A percentile compares a stretch with the other conserved stretches of the same genome.
Conservation (phyloP, 495 filamentous ascomycete genomes). For the Aspergillus incahuasiensis region DNA sequence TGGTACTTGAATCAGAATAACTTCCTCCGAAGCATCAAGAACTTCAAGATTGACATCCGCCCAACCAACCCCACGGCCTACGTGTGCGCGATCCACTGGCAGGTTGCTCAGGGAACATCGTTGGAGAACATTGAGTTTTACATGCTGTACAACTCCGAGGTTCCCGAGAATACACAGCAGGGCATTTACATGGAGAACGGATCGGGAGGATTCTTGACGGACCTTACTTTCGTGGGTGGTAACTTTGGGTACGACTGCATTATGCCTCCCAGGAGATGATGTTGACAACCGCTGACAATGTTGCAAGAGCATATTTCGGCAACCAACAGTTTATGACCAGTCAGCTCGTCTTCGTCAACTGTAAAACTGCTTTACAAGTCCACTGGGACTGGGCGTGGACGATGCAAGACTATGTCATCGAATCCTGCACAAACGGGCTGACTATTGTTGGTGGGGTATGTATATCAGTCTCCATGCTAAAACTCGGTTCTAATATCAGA, state of each 20-base stretch:
- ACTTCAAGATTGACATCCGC: slow-evolving; percentile 34
- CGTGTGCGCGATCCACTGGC: slow-evolving; percentile 35
- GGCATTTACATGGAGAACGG: slow-evolving; percentile 9
- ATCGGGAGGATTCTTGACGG: slow-evolving; percentile 34
- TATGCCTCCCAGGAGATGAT: no score
- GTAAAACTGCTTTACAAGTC: slow-evolving; percentile 45
- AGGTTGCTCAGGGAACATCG: slow-evolving; percentile 35
- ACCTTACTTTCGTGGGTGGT: background rate
- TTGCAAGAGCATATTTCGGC: slow-evolving; percentile 39
- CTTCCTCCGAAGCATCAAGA: slow-evolving; percentile 33
- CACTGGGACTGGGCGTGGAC: slow-evolving; percentile 57
- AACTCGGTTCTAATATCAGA: background rate
- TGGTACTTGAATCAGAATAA: slow-evolving; percentile 32
- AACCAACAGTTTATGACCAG: slow-evolving; percentile 53
- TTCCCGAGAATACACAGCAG: slow-evolving; percentile 27
- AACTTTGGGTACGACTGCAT: slow-evolving; percentile 26
- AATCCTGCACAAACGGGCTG: slow-evolving; percentile 28
- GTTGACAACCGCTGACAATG: no score
- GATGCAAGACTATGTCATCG: slow-evolving; percentile 32
- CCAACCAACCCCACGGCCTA: slow-evolving; percentile 14
- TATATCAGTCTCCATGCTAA: background rate
- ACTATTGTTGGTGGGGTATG: slow-evolving; percentile 14
- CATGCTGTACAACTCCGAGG: slow-evolving; percentile 32
- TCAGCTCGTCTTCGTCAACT: slow-evolving; percentile 46
- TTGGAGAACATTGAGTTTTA: slow-evolving; percentile 50